Percentiles rank a stretch among this genome's conserved stretches.
phyloP scores from a whole-genome alignment of 2,329 filamentous ascomycete genomes.

The Aspergillus sp. region DNA sequence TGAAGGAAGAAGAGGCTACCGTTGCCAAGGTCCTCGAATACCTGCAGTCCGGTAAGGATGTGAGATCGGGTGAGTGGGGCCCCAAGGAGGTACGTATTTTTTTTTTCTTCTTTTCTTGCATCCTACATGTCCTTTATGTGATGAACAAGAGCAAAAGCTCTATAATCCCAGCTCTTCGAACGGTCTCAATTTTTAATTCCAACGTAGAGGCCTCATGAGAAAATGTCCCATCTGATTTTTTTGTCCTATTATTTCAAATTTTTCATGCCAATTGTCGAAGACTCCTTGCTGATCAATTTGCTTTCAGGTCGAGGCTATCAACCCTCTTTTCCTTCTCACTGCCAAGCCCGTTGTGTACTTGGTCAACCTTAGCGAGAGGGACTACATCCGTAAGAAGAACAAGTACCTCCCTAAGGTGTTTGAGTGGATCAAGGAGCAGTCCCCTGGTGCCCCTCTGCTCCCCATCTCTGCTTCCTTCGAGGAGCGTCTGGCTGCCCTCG shows the following conservation, averaged over 20 bases:
- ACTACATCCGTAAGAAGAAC: constrained; percentile 99
- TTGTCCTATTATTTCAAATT: constrained; percentile 8
- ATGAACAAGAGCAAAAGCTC: constrained; percentile 98
- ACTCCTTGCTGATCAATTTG: constrained; percentile 3
- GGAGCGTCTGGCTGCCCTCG: constrained; percentile 79
- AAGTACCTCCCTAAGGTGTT: constrained; percentile 93
- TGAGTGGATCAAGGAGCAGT: constrained; percentile 92
- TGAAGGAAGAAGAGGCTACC: constrained; percentile 87
- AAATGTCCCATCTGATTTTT: constrained; percentile 67
- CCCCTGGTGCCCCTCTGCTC: constrained; percentile 81
- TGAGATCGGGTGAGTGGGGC: constrained; percentile 82
- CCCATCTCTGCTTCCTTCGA: constrained; percentile 91
- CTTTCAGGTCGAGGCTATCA: constrained; percentile 87
- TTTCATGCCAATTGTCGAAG: too few relatives aligned
- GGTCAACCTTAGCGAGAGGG: constrained; percentile 93
- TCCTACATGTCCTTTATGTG: constrained; percentile 52
- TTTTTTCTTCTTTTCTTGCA: constrained; percentile 16
- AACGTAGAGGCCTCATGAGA: constrained; percentile 83
- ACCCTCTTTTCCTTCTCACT: constrained; percentile 88
- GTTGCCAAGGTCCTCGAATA: constrained; percentile 83
- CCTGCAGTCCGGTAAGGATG: constrained; percentile 85
- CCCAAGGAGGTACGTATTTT: constrained; percentile 78
- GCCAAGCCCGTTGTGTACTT: constrained; percentile 97
- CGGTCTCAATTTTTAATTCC: constrained; percentile 60
- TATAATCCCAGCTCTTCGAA: constrained; percentile 99